Percentiles rank a stretch among this genome's conserved stretches.
Conservation (phyloP, 495 filamentous ascomycete genomes). For the Podospora pseudocomata region DNA sequence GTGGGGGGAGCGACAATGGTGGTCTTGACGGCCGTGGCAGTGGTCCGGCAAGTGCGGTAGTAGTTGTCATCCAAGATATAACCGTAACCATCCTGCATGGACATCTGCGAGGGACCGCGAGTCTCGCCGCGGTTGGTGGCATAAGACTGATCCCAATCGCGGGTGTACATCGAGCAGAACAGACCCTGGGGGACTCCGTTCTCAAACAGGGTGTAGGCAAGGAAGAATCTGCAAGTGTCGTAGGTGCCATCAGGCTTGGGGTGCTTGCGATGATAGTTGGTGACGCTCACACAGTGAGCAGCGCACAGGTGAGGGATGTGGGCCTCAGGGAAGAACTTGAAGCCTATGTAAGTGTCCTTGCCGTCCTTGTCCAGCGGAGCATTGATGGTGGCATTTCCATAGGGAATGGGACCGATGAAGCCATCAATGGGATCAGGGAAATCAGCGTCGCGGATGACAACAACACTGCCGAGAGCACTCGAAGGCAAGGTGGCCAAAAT, state of each 20-base stretch:
- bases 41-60: constrained; percentile 7
- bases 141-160: constrained; percentile 18
- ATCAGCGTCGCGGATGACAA: neutral
- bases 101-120: neutral
- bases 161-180: constrained; percentile 20
- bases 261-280: constrained; percentile 20
- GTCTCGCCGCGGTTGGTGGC: constrained; percentile 16
- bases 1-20: neutral
- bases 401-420: constrained; percentile 16
- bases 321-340: constrained; percentile 20
- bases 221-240: constrained; percentile 17
- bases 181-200: constrained; percentile 14
- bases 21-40: constrained; percentile 1
- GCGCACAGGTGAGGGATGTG: constrained; percentile 22
- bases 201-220: constrained; percentile 20
- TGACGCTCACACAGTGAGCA: constrained; percentile 17
- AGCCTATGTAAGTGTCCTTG: constrained; percentile 19
- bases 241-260: constrained; percentile 14
- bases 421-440: constrained; percentile 13
- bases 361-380: constrained; percentile 19
- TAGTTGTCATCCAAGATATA: constrained; percentile 11
- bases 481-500: neutral
- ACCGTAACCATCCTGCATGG: constrained; percentile 10
- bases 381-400: constrained; percentile 20
- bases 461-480: neutral